Conservation (phyloP, 805 yeast genomes). For the Metschnikowia kunwiensis region DNA sequence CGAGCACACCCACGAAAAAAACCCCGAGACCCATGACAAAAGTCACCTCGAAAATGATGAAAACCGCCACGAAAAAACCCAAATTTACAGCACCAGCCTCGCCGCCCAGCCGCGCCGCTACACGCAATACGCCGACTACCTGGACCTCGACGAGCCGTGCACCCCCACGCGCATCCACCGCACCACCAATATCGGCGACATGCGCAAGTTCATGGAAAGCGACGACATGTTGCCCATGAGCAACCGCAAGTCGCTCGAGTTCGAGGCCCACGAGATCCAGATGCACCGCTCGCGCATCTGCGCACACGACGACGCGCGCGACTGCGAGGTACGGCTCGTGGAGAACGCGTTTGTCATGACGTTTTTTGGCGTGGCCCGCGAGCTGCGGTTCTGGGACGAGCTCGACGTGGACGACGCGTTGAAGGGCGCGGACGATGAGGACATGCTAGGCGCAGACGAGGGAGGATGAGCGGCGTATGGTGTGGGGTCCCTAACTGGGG, state of each 20-base stretch:
- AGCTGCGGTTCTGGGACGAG: slow-evolving; percentile 17
- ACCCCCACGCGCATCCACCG: slow-evolving; percentile 13
- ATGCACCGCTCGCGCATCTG: slow-evolving; percentile 3
- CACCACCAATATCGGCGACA: slow-evolving; percentile 14
- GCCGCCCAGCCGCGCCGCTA: slow-evolving; percentile 5
- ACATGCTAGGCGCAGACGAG: too few species aligned
- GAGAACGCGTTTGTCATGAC: slow-evolving; percentile 19
- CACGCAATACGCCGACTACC: slow-evolving; percentile 6
- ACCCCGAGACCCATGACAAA: background rate
- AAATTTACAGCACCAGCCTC: background rate
- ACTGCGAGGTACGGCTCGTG: slow-evolving; percentile 12
- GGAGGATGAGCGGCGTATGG: too few species aligned
- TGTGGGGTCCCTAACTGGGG: too few species aligned
- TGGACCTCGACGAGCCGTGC: slow-evolving; percentile 9
- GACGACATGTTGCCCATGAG: slow-evolving; percentile 14
- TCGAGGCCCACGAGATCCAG: slow-evolving; percentile 17
- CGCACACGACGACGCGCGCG: background rate
- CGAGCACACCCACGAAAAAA: background rate
- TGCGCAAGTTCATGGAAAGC: slow-evolving; percentile 9
- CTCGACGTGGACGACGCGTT: slow-evolving; percentile 11
- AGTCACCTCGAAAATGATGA: background rate
- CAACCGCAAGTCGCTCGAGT: slow-evolving; percentile 16
- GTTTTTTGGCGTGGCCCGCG: slow-evolving; percentile 7
- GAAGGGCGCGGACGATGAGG: too few species aligned
- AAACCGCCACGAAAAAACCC: background rate